Base-by-base conservation (phyloP, 495 filamentous ascomycete species). In the Hypomontagnella monticulosa region DNA sequence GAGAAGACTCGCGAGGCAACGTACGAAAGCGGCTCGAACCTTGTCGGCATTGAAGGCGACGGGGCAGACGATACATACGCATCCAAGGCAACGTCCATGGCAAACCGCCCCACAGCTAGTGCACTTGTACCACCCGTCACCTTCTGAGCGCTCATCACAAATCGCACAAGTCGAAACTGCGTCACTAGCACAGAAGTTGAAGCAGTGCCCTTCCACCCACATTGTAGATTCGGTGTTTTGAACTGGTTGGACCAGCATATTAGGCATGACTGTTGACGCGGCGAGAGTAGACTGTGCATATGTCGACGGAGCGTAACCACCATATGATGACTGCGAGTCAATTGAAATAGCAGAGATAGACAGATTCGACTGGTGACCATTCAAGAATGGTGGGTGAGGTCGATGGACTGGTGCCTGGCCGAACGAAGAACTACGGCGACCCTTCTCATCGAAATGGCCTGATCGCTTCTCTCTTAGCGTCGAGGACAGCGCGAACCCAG, bases 201-300 rank as follows among this genome's bases (percentile, higher is more conserved):
- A 85, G 74, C 90, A 96, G 80, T 99, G 95, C 0, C 95, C 95
- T 76, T 99, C 95, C 3, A 93, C 87, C 95, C 94, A 98, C 60
- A 89, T 87, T 3, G 86, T 93, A 32, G 87, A 93, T 36, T 96
- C 92, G 2, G 90, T 91, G 69, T 97, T 96, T 34, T 85, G 81
- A 6, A 97, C 91, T 2, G 91, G 92, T 71, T 96, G 93, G 63
- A 91, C 81, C 46, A 92, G 80, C 78, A 96, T 86, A 72, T 93
- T 92, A 10, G 95, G 94, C 86, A 99, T 97, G 70, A 99, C 89
- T 0, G 95, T 99, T 11, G 93, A 97, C n/a, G 95, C 95, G 30
- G 95, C 95, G n/a, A 98, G 83, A 8, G 95, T 99, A 12, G 93
- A 97, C 69, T 94, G 92, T 2, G 95, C 95, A 77, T 97, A 99